A percentile compares a stretch with the other conserved stretches of the same genome.
phyloP scores from a whole-genome alignment of 495 filamentous ascomycete species.

The Penicillium arizonense region DNA sequence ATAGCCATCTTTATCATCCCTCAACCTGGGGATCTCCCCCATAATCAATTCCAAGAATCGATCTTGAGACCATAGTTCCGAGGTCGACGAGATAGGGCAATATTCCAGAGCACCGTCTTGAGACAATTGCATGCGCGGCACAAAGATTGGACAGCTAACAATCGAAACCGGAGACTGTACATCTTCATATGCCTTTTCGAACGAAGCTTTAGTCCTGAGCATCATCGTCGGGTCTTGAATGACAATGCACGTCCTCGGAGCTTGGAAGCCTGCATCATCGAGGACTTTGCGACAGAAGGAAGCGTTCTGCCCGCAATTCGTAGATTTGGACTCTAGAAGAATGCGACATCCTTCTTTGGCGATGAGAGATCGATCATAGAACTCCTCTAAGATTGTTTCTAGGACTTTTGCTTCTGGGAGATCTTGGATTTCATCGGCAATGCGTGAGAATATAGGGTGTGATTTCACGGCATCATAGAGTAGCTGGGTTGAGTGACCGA shows the following conservation, averaged over 20 bases:
- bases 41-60: constrained; percentile 30
- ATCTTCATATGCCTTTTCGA: constrained; percentile 26
- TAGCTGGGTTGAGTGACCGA: constrained; percentile 35
- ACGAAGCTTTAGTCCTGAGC: constrained; percentile 31
- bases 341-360: constrained; percentile 18
- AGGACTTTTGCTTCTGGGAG: constrained; percentile 32
- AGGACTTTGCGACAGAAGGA: constrained; percentile 23
- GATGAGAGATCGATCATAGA: constrained; percentile 20
- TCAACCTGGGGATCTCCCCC: constrained; percentile 33
- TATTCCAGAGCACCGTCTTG: constrained; percentile 8
- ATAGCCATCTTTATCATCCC: constrained; percentile 36
- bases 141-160: constrained; percentile 30
- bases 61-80: constrained; percentile 20
- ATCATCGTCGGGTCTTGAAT: constrained; percentile 42
- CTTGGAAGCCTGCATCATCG: constrained; percentile 14
- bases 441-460: constrained; percentile 18
- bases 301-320: constrained; percentile 40
- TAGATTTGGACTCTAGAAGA: constrained; percentile 34
- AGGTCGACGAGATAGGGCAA: neutral
- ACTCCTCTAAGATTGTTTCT: constrained; percentile 23
- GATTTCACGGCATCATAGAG: constrained; percentile 30
- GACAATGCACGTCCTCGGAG: constrained; percentile 19
- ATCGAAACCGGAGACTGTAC: constrained; percentile 12
- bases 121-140: constrained; percentile 20
- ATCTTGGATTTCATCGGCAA: constrained; percentile 19